Percentiles rank a stretch among this genome's conserved stretches.
Conservation (phyloP, 164 flowering plant species). For the Berberis thunbergii region DNA sequence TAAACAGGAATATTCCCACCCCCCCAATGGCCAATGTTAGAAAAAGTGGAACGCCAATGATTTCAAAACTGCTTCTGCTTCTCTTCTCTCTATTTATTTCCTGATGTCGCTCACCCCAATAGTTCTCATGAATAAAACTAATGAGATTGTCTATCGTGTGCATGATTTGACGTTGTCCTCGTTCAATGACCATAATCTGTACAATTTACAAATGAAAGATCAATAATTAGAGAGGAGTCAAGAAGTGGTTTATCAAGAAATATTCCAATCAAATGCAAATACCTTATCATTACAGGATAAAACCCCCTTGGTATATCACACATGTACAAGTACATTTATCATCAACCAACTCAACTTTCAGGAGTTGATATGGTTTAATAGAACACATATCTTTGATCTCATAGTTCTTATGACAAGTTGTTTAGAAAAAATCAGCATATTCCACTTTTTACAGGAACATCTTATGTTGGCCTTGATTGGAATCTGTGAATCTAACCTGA, state of each 20-base stretch:
- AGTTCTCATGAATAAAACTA: conserved; percentile 46
- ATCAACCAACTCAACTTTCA: too few species aligned
- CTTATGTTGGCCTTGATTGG: too few species aligned
- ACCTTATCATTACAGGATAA: too few species aligned
- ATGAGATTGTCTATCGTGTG: conserved; percentile 69
- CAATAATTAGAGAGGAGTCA: not conserved
- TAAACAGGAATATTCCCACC: conserved; percentile 41
- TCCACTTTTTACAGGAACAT: too few species aligned
- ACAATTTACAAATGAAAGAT: not conserved
- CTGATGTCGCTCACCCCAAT: conserved; percentile 25
- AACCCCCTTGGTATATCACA: too few species aligned
- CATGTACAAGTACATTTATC: too few species aligned
- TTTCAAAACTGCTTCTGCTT: conserved; percentile 19
- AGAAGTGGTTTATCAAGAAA: too few species aligned
- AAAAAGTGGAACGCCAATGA: conserved; percentile 28
- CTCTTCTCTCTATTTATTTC: conserved; percentile 22
- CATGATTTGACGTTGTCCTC: conserved; percentile 75
- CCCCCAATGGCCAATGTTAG: conserved; percentile 44
- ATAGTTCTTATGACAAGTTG: too few species aligned
- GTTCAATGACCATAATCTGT: conserved; percentile 49
- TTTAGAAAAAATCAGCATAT: not conserved
- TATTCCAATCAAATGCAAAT: too few species aligned
- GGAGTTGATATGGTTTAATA: too few species aligned
- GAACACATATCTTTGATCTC: too few species aligned
- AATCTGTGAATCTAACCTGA: too few species aligned